These are phyloP conservation scores for Pyrenochaeta sp. DNA, from an alignment of 2,329 filamentous ascomycete genomes.

Conservation along the genomic window DNA sequence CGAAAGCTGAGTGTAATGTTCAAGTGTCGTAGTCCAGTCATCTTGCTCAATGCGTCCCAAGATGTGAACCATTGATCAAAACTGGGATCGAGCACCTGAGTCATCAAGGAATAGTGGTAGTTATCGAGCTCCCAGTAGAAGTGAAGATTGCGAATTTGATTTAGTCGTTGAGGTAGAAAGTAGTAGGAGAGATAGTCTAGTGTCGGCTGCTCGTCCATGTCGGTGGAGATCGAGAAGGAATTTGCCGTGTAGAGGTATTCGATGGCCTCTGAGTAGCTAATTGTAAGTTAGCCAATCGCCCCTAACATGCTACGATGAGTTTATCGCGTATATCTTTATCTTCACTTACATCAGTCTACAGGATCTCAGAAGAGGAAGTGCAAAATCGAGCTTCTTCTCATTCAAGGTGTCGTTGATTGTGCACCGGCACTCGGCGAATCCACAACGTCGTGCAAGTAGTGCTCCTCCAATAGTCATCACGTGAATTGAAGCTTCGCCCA, in stretches of 20 bases:
- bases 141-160: conserved; percentile 22
- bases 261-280: conserved; percentile 36
- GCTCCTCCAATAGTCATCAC: conserved; percentile 13
- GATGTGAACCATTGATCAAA: conserved; percentile 20
- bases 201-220: conserved; percentile 19
- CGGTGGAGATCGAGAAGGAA: conserved; percentile 24
- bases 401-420: background rate
- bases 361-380: conserved; percentile 22
- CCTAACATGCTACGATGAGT: background rate
- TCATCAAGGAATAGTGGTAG: conserved; percentile 10
- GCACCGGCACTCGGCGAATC: conserved; percentile 1
- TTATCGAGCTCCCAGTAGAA: conserved; percentile 27
- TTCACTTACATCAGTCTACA: conserved; percentile 32
- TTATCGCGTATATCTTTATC: background rate
- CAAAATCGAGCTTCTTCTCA: conserved; percentile 7
- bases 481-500: conserved; percentile 22
- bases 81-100: conserved; percentile 1
- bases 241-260: conserved; percentile 31
- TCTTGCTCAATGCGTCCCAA: conserved; percentile 22
- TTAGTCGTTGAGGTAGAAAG: conserved; percentile 28
- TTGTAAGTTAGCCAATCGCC: conserved; percentile 1
- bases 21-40: conserved; percentile 28
- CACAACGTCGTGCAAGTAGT: conserved; percentile 16
- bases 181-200: conserved; percentile 26
- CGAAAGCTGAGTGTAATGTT: conserved; percentile 20